phyloP scores from a whole-genome alignment of 2,329 filamentous ascomycete genomes.

The Diaporthe helianthi region DNA sequence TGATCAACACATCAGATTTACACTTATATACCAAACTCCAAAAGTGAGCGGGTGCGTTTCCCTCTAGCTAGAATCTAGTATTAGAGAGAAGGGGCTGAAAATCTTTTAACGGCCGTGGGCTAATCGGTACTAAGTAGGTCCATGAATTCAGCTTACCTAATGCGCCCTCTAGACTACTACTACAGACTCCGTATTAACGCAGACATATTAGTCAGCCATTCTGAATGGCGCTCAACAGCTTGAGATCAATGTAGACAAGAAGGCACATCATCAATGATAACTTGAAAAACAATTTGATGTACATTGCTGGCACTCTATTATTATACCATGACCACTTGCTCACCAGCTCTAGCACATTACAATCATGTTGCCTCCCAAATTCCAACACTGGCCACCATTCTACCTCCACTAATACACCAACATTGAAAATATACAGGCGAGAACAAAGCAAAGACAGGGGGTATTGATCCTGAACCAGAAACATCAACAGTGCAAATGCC shows the following conservation, averaged over 20 bases:
- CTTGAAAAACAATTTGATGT: not conserved
- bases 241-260: not conserved
- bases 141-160: no score
- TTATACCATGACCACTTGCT: not conserved
- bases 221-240: no score
- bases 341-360: not conserved
- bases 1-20: no score
- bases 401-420: not conserved
- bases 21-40: no score
- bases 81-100: no score
- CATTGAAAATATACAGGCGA: not conserved
- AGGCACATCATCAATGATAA: not conserved
- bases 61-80: no score
- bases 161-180: no score
- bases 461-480: slow-evolving; percentile 21
- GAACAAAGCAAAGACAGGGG: not conserved
- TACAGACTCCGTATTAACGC: no score
- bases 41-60: no score
- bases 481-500: not conserved
- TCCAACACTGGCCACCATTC: not conserved
- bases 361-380: not conserved
- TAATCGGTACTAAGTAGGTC: no score
- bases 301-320: slow-evolving; percentile 11
- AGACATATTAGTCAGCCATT: no score
- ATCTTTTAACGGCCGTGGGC: no score